Conservation (phyloP, 2,329 filamentous ascomycete species). For the Ophiocordyceps sinensis region DNA sequence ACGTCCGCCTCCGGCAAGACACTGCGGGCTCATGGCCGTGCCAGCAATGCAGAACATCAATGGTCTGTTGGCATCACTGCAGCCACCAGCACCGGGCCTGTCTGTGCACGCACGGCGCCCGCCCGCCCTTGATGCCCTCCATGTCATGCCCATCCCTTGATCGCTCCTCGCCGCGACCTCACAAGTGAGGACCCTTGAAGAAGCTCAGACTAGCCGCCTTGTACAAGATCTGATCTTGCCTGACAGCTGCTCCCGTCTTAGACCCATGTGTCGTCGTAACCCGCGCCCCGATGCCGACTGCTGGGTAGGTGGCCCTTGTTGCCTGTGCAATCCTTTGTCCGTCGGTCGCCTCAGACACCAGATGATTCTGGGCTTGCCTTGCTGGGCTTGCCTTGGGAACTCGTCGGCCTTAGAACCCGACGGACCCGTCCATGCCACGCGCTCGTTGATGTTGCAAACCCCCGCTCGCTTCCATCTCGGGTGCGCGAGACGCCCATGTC, state of each 20-base stretch:
- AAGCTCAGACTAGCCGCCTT: not conserved
- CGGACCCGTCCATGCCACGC: not conserved
- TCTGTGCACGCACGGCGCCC: not conserved
- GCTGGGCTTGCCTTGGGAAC: not conserved
- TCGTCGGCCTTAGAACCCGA: not conserved
- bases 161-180: not conserved
- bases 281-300: conserved; percentile 1
- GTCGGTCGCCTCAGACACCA: not conserved
- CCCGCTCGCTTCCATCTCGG: conserved; percentile 1
- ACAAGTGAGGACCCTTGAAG: conserved; percentile 1
- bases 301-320: not conserved
- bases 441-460: not conserved
- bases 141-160: not conserved
- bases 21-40: not conserved
- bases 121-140: not conserved
- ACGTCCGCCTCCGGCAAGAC: not conserved
- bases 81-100: not conserved
- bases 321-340: not conserved
- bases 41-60: conserved; percentile 3
- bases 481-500: not conserved
- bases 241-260: conserved; percentile 1
- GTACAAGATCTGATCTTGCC: conserved; percentile 5
- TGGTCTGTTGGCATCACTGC: conserved; percentile 2
- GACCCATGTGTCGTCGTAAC: conserved; percentile 2
- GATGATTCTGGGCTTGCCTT: not conserved